phyloP scores from a whole-genome alignment of 2,329 filamentous ascomycete genomes.

The Macroventuria anomochaeta region DNA sequence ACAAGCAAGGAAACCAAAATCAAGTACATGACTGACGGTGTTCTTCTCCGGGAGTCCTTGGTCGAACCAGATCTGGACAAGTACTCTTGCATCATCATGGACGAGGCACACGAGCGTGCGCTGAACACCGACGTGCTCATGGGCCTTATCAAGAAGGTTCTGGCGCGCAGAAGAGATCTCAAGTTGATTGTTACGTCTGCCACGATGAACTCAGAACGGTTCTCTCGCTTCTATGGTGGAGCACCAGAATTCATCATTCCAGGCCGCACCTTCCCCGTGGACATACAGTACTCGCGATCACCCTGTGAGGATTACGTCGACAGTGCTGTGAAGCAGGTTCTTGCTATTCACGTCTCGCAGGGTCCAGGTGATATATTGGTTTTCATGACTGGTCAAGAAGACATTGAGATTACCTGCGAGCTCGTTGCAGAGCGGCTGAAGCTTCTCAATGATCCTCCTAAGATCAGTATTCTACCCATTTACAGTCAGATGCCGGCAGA shows the following conservation, averaged over 20 bases:
- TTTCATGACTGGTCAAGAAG: slow-evolving; percentile 99
- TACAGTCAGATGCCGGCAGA: slow-evolving; percentile 99
- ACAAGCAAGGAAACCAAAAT: slow-evolving; percentile 94
- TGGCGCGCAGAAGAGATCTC: slow-evolving; percentile 85
- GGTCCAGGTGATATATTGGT: slow-evolving; percentile 91
- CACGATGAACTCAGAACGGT: slow-evolving; percentile 97
- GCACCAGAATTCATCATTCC: slow-evolving; percentile 97
- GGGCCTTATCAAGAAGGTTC: slow-evolving; percentile 96
- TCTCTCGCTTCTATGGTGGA: slow-evolving; percentile 94
- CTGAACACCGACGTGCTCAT: slow-evolving; percentile 97
- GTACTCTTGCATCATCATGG: slow-evolving; percentile 99
- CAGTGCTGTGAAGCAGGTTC: slow-evolving; percentile 91
- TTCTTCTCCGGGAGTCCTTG: slow-evolving; percentile 89
- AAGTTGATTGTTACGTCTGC: slow-evolving; percentile 98
- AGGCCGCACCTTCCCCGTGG: slow-evolving; percentile 94
- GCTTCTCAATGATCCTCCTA: slow-evolving; percentile 90
- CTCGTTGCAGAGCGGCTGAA: slow-evolving; percentile 85
- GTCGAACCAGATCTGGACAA: slow-evolving; percentile 92
- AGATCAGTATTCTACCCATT: slow-evolving; percentile 92
- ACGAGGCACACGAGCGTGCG: slow-evolving; percentile 96
- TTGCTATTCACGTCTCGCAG: slow-evolving; percentile 96
- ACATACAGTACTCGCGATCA: slow-evolving; percentile 92
- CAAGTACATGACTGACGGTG: slow-evolving; percentile 99
- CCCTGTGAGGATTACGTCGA: slow-evolving; percentile 98
- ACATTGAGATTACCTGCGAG: slow-evolving; percentile 97